Percentiles rank a stretch among this genome's conserved stretches.
These are phyloP conservation scores for Dactylellina parvicollis DNA, from an alignment of 2,329 filamentous ascomycete species.

Conservation along the genomic window DNA sequence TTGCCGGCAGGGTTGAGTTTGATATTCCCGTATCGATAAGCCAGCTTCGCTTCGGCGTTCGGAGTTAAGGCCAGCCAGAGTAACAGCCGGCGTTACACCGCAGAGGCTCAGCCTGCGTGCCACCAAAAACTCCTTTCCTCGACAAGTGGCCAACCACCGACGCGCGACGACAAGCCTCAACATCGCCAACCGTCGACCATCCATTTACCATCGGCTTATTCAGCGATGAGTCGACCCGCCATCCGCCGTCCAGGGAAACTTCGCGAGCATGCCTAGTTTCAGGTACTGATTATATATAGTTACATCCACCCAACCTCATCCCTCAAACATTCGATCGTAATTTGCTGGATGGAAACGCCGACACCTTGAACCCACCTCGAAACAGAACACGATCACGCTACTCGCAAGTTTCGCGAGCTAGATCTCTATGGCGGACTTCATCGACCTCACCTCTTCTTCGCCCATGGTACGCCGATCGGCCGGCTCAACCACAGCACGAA, in stretches of 20 bases:
- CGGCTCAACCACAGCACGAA: background rate
- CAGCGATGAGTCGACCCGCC: background rate
- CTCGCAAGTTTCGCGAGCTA: no score
- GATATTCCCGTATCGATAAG: no score
- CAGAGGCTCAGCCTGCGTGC: no score
- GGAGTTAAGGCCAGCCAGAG: no score
- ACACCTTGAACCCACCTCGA: background rate
- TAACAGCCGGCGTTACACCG: no score
- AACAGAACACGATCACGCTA: background rate
- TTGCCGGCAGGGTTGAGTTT: no score
- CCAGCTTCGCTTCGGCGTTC: no score
- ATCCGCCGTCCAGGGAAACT: background rate
- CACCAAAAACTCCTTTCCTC: background rate
- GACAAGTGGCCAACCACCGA: background rate
- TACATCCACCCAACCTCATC: background rate
- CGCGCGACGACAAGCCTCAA: background rate
- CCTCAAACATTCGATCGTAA: background rate
- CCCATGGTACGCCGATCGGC: conserved; percentile 1
- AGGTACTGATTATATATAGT: conserved; percentile 7
- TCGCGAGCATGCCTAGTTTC: background rate
- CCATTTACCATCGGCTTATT: background rate
- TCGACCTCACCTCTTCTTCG: conserved; percentile 41
- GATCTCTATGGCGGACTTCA: conserved; percentile 14
- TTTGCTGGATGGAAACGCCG: background rate
- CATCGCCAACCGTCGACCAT: no score